Evolutionary conservation across 2,329 filamentous ascomycete genomes (phyloP).

Genomic region (Cytospora piceae): DNA sequence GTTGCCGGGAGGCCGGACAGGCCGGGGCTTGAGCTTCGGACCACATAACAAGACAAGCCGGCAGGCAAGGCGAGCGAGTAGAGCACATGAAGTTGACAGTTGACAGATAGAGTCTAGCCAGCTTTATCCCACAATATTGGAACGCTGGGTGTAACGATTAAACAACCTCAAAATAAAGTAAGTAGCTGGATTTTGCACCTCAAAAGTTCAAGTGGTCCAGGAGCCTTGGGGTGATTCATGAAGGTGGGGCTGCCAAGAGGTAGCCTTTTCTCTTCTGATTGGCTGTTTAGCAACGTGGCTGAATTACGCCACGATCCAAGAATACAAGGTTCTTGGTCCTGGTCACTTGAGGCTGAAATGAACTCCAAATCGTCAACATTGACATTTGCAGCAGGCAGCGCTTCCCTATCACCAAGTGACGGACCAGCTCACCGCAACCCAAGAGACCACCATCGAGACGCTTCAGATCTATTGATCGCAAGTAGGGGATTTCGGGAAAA

Average conservation of each 20-base stretch:
- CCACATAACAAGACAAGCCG: too few species aligned
- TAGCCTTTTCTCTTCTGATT: neutral
- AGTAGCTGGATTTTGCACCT: neutral
- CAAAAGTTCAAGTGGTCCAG: neutral
- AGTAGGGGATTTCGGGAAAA: slow-evolving; percentile 17
- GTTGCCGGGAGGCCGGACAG: neutral
- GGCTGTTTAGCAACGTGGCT: neutral
- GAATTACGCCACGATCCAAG: neutral
- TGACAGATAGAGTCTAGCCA: too few species aligned
- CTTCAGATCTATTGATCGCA: neutral
- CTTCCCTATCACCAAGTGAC: neutral
- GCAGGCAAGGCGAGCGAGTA: too few species aligned
- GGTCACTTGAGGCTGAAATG: neutral
- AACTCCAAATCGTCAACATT: neutral
- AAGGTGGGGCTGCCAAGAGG: neutral
- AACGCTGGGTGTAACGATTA: too few species aligned
- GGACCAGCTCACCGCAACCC: neutral
- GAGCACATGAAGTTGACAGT: too few species aligned
- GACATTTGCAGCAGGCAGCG: neutral
- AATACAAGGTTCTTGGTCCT: neutral
- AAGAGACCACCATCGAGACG: neutral
- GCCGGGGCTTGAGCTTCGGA: too few species aligned
- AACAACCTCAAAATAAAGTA: too few species aligned
- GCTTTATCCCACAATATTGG: too few species aligned
- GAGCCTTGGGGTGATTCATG: neutral